Base-by-base conservation (phyloP, 2,329 filamentous ascomycete species). In the Claviceps sp. region DNA sequence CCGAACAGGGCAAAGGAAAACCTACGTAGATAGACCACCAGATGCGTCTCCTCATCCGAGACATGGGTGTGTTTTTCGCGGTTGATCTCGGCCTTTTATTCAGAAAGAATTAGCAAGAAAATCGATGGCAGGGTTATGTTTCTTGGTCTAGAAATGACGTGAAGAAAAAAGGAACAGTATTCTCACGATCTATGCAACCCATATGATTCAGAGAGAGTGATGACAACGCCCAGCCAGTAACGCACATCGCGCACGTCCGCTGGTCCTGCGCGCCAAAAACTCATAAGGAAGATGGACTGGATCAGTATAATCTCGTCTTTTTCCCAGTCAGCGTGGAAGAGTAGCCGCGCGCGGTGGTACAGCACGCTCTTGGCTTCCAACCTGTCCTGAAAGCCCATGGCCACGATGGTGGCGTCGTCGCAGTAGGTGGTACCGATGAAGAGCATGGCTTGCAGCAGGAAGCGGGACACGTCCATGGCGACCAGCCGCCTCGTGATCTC, bases 11-110 rank as follows among this genome's bases (percentile, higher is more conserved):
- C 5, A 2, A 20, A 20, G 14, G 24, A 14, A 14, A 2, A 37
- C 73, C 64, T 47, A 75, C 67, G 51, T 78, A 77, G 7, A 77
- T 68, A 5, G 73, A 72, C 75, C 75, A 78, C 73, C 75, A 78
- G 6, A 78, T 70, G 5, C 74, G 60, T 52, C 72, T 69, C 57
- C 72, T 69, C 37, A 76, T 55, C 3, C 60, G 59, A 1, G 62
- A 60, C 9, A 56, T 53, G 37, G 63, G 60, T 5, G 59, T 57
- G 11, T 60, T 60, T 49, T 61, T 63, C 0, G 58, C 59, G 14
- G 58, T 58, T 18, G 57, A 64, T 20, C 53, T 63, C 63, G 62
- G 59, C 16, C 59, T 45, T 18, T 30, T 63, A 16, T 37, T 22
- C 44, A 7, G 34, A 22, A 37, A 37, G n/a, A 14, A 13, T 4